Evolutionary conservation across 345 rosid genomes (phyloP), one percentile per base, ranked within the genome.

Genomic region (Eucalyptus marginata): DNA sequence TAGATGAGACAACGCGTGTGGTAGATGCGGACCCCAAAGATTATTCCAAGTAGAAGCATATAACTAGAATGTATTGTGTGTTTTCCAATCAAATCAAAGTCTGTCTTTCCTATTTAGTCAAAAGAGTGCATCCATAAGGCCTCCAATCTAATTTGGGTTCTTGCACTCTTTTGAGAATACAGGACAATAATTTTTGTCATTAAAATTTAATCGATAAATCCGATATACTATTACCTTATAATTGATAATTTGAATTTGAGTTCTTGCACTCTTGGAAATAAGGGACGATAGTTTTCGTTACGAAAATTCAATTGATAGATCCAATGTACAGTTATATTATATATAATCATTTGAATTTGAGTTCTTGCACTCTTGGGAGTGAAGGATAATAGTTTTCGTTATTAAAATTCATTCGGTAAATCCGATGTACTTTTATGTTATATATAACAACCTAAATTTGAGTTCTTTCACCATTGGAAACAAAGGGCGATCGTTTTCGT

Each of bases 371-470:
- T 22, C 10, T 27, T 27, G 16, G 14, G n/a, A 59, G 6, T 5
- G 12, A 59, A 59, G 3, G 3, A 29, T 1, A 2, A 62, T 13
- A 56, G 0, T 56, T 52, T 52, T 18, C 10, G 1, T 25, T 6
- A 2, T 56, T 56, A 25, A 56, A 56, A 56, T 6, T 62, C 2
- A 27, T 3, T 62, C 16, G 4, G 68, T 13, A 13, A 16, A 62
- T 13, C 16, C 68, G 3, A 62, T 12, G 4, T 62, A 13, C 31
- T 62, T 62, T 27, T 13, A 62, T 62, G 8, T 62, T 62, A 29
- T 62, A 27, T 29, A 62, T 62, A 62, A 29, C 40, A 40, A 40
- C 40, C 40, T 40, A 40, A 40, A 40, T 40, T 40, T 40, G 40
- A 40, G 40, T 40, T 40, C 40, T 40, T 40, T 40, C 40, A 40